Evolutionary conservation across 2,329 filamentous ascomycete genomes (phyloP).

Genomic region (Huntiella savannae): DNA sequence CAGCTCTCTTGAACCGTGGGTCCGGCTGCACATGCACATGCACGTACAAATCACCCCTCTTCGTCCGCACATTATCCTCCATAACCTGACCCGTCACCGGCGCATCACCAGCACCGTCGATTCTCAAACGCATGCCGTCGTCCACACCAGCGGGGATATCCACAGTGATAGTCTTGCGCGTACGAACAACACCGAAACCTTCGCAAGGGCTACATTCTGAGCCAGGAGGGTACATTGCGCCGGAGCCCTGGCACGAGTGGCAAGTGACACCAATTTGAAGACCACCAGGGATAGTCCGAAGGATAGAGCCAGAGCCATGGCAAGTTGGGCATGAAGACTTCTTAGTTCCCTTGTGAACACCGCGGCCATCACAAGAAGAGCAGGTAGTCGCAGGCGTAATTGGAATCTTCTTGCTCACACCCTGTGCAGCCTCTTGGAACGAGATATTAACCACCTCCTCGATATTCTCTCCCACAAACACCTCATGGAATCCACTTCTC

Average conservation of each 20-base stretch:
- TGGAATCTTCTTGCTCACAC: slow-evolving; percentile 68
- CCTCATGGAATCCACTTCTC: slow-evolving; percentile 57
- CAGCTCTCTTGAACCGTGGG: slow-evolving; percentile 69
- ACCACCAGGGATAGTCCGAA: slow-evolving; percentile 78
- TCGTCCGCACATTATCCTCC: slow-evolving; percentile 37
- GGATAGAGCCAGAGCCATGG: slow-evolving; percentile 66
- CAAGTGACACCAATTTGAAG: slow-evolving; percentile 96
- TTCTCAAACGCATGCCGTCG: slow-evolving; percentile 79
- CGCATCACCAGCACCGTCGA: slow-evolving; percentile 74
- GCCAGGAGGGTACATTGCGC: slow-evolving; percentile 55
- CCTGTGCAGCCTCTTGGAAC: slow-evolving; percentile 92
- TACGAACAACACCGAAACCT: slow-evolving; percentile 68
- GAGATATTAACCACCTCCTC: slow-evolving; percentile 84
- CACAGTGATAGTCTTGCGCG: slow-evolving; percentile 65
- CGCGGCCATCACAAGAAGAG: slow-evolving; percentile 63
- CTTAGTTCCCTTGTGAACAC: slow-evolving; percentile 64
- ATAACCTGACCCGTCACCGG: slow-evolving; percentile 54
- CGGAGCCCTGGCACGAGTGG: slow-evolving; percentile 58
- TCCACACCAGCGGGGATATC: slow-evolving; percentile 93
- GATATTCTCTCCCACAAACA: slow-evolving; percentile 86
- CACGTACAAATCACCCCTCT: slow-evolving; percentile 78
- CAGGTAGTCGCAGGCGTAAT: slow-evolving; percentile 70
- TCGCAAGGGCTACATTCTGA: slow-evolving; percentile 63
- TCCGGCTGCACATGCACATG: slow-evolving; percentile 79
- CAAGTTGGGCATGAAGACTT: slow-evolving; percentile 59